Conservation (phyloP, 73 alveolate genomes). For the Urostyla sp. region DNA sequence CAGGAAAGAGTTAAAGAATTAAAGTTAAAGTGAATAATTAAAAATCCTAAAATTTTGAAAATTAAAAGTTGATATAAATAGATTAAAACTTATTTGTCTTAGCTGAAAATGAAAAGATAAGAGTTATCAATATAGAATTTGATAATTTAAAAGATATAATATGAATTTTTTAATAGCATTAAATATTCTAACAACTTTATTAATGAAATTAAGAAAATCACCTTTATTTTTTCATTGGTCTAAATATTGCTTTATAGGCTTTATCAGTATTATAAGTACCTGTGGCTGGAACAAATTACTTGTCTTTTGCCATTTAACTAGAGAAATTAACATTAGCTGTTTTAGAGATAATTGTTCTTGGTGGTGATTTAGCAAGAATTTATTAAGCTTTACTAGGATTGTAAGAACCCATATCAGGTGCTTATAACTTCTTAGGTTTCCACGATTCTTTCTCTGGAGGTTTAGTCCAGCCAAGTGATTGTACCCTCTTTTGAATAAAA, state of each 20-base stretch:
- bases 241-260: background rate
- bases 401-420: slow-evolving; percentile 38
- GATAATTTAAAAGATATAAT: too few relatives aligned
- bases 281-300: slow-evolving; percentile 5
- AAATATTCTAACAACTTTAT: too few relatives aligned
- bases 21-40: too few relatives aligned
- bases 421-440: slow-evolving; percentile 3
- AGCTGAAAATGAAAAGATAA: too few relatives aligned
- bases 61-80: too few relatives aligned
- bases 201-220: background rate
- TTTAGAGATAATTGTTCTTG: background rate
- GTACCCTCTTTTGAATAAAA: slow-evolving; percentile 19
- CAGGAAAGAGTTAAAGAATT: too few relatives aligned
- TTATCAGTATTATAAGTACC: slow-evolving; percentile 31
- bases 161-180: too few relatives aligned
- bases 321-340: background rate
- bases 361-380: background rate
- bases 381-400: background rate
- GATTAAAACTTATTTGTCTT: too few relatives aligned
- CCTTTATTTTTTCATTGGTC: slow-evolving; percentile 8
- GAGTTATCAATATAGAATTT: too few relatives aligned
- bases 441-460: slow-evolving; percentile 21
- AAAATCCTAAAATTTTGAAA: too few relatives aligned
- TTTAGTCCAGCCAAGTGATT: slow-evolving; percentile 5
- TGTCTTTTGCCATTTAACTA: slow-evolving; percentile 6